Base-by-base conservation (phyloP, 257 asterid genomes). In the Gardenia jasminoides region DNA sequence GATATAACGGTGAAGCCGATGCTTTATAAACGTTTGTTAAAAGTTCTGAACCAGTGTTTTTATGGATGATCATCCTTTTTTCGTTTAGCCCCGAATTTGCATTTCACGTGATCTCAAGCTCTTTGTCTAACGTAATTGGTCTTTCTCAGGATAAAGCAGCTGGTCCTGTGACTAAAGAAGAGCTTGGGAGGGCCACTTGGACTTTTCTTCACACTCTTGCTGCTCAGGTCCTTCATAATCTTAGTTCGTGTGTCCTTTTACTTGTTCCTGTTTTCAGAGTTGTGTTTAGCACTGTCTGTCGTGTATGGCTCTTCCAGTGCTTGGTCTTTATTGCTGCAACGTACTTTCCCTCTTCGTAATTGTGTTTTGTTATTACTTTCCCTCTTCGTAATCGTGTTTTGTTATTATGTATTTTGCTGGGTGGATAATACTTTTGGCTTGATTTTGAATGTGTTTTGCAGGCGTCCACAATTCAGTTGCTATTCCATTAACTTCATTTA, bases 131-230 rank as follows among this genome's bases (percentile, higher is more conserved):
- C 74, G 31, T 24, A 22, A 54, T 70, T 83, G 28, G 39, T 67
- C 62, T 50, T 80, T 15, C 58, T 71, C 83, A 92, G 96, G 92
- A 84, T 50, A 87, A 88, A 78, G 67, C 86, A 44, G 82, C 92
- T 1, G 71, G 88, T 36, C 97, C 97, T 13, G 90, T 88, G 41
- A 87, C 93, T 46, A 95, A 91, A 86, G 97, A 95, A 81, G 97
- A 93, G 26, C 97, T 95, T 78, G 99, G 99, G 79, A 91, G 94
- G 82, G 97, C 97, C 43, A 93, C 99, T 20, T 93, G 99, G 99
- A 93, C 95, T 58, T 90, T 92, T 83, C 97, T 92, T 85, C 98
- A 95, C 89, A 93, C 99, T 78, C 94, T 95, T 68, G 98, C 93
- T 31, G 97, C 98, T 78, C 99, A 95, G 97, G 99, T 94, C 74